Percentiles rank a stretch among this genome's conserved stretches.
These are phyloP conservation scores for Vanrija pseudolonga DNA, from an alignment of 1,284 basidiomycete genomes.

Conservation along the genomic window DNA sequence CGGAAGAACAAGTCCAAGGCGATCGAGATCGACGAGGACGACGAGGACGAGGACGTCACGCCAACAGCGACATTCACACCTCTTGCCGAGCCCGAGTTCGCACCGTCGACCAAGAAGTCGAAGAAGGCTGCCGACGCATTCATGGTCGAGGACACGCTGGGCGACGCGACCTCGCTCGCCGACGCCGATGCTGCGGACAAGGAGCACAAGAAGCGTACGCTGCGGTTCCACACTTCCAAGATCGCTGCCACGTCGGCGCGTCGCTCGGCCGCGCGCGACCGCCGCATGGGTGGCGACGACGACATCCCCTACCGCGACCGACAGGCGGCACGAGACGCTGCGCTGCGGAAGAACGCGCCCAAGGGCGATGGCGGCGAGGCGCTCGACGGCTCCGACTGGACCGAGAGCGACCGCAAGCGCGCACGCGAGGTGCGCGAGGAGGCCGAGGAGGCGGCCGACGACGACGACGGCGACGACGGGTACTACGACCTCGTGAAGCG, in stretches of 20 bases:
- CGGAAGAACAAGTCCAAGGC: slow-evolving; percentile 47
- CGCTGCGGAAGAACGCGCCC: slow-evolving; percentile 49
- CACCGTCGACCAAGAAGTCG: slow-evolving; percentile 21
- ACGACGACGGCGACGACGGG: slow-evolving; percentile 53
- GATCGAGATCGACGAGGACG: slow-evolving; percentile 6
- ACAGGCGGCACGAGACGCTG: slow-evolving; percentile 51
- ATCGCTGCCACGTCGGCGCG: slow-evolving; percentile 74
- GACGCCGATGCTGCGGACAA: slow-evolving; percentile 76
- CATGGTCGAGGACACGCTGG: slow-evolving; percentile 59
- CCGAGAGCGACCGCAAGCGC: slow-evolving; percentile 55
- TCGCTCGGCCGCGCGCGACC: slow-evolving; percentile 60
- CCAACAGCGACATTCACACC: slow-evolving; percentile 35
- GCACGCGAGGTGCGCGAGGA: slow-evolving; percentile 50
- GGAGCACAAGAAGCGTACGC: slow-evolving; percentile 66
- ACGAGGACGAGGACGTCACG: slow-evolving; percentile 3
- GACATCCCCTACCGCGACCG: slow-evolving; percentile 56
- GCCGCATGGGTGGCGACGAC: slow-evolving; percentile 67
- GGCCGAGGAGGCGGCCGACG: slow-evolving; percentile 45
- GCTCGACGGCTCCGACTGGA: slow-evolving; percentile 49
- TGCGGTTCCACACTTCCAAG: slow-evolving; percentile 86
- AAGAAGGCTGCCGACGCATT: slow-evolving; percentile 25
- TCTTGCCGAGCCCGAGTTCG: slow-evolving; percentile 34
- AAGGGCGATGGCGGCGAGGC: slow-evolving; percentile 37
- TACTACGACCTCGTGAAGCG: slow-evolving; percentile 86
- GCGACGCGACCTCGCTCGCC: slow-evolving; percentile 68